A percentile compares a stretch with the other conserved stretches of the same genome.
These are phyloP conservation scores for Paradendryphiella salina DNA, from an alignment of 2,329 filamentous ascomycete genomes.

Conservation along the genomic window DNA sequence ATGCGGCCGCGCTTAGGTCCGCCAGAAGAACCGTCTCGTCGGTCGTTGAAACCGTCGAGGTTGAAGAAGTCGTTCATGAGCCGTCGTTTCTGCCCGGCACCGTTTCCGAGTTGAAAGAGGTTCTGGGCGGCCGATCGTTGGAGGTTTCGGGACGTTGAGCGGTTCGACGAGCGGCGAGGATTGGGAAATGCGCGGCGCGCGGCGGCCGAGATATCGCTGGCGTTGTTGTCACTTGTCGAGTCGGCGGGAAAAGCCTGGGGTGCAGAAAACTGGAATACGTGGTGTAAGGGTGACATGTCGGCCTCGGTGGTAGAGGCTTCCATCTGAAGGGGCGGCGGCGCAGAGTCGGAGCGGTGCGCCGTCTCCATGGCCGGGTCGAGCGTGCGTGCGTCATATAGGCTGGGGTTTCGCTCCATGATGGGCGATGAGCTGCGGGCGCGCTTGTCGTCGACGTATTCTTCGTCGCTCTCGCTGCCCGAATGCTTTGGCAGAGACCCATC, in stretches of 20 bases:
- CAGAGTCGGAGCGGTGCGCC: slow-evolving; percentile 35
- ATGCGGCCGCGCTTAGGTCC: slow-evolving; percentile 48
- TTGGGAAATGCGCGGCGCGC: slow-evolving; percentile 40
- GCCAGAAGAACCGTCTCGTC: slow-evolving; percentile 58
- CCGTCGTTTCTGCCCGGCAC: slow-evolving; percentile 72
- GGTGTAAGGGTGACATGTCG: slow-evolving; percentile 38
- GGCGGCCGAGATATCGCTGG: slow-evolving; percentile 33
- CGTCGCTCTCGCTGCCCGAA: slow-evolving; percentile 66
- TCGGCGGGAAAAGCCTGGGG: slow-evolving; percentile 60
- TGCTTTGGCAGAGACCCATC: slow-evolving; percentile 63
- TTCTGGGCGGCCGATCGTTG: slow-evolving; percentile 42
- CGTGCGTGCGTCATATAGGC: slow-evolving; percentile 46
- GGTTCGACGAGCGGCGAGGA: slow-evolving; percentile 43
- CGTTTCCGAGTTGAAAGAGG: slow-evolving; percentile 59
- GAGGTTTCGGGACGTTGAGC: slow-evolving; percentile 39
- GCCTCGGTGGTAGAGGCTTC: slow-evolving; percentile 37
- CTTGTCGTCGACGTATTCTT: slow-evolving; percentile 65
- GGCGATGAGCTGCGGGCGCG: slow-evolving; percentile 63
- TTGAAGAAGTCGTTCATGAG: slow-evolving; percentile 77
- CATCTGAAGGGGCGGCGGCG: slow-evolving; percentile 48
- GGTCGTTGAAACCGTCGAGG: slow-evolving; percentile 62
- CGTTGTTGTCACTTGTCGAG: slow-evolving; percentile 41
- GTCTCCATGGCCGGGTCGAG: slow-evolving; percentile 26
- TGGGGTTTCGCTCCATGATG: slow-evolving; percentile 57
- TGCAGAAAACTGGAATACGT: slow-evolving; percentile 70